Evolutionary conservation across 441 rosid species (phyloP).

Genomic region (Erodium moschatum): DNA sequence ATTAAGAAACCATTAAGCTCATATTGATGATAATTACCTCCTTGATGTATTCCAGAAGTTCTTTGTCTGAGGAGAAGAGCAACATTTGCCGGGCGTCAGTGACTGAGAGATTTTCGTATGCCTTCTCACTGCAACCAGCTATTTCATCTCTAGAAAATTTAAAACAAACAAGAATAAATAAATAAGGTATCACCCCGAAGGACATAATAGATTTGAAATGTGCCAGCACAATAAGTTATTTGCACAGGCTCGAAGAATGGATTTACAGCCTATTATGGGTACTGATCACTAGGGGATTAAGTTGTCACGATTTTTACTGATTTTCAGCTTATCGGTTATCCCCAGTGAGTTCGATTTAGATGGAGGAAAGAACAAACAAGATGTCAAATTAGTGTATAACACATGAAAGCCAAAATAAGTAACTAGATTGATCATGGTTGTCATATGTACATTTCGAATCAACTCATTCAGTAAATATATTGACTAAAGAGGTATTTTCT

Average conservation of each 20-base stretch:
- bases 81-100: constrained; percentile 65
- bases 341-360: no score
- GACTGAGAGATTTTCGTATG: constrained; percentile 78
- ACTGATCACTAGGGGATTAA: not conserved
- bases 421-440: not conserved
- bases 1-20: not conserved
- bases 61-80: constrained; percentile 67
- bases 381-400: not conserved
- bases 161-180: not conserved
- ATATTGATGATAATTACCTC: constrained; percentile 38
- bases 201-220: no score
- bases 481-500: not conserved
- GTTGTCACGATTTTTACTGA: not conserved
- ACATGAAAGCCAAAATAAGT: not conserved
- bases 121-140: constrained; percentile 98
- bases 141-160: constrained; percentile 63
- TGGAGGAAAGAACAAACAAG: no score
- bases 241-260: no score
- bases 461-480: no score
- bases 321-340: not conserved
- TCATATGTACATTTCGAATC: not conserved
- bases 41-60: constrained; percentile 54
- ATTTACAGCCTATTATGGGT: no score
- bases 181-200: not conserved
- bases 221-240: no score